Percentiles rank a stretch among this genome's conserved stretches.
Evolutionary conservation across 495 filamentous ascomycete genomes (phyloP).

Genomic region (Tuber calosporum): DNA sequence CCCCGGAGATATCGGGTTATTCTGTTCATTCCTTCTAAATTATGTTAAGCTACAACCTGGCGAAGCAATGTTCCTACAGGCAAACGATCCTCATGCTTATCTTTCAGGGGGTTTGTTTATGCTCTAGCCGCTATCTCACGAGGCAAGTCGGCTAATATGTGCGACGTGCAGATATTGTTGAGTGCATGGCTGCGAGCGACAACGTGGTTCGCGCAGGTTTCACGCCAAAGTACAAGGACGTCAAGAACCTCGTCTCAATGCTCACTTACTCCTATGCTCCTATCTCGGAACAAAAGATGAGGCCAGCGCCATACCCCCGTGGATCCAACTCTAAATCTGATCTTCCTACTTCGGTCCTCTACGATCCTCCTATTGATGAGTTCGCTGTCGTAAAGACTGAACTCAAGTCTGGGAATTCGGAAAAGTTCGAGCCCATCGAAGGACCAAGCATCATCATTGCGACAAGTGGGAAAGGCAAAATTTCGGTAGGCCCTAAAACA

Average conservation of each 20-base stretch:
- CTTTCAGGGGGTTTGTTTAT: slow-evolving; percentile 57
- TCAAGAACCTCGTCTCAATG: slow-evolving; percentile 81
- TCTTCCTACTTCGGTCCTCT: slow-evolving; percentile 53
- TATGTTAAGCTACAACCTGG: slow-evolving; percentile 73
- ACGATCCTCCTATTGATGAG: slow-evolving; percentile 94
- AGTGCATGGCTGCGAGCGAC: slow-evolving; percentile 97
- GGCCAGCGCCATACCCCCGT: slow-evolving; percentile 68
- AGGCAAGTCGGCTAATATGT: neutral
- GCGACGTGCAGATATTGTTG: slow-evolving; percentile 65
- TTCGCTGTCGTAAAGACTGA: slow-evolving; percentile 83
- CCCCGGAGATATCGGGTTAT: slow-evolving; percentile 67
- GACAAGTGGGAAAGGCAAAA: slow-evolving; percentile 69
- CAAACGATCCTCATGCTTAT: slow-evolving; percentile 96
- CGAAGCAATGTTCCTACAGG: slow-evolving; percentile 91
- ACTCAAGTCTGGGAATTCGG: slow-evolving; percentile 66
- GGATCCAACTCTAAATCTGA: slow-evolving; percentile 46
- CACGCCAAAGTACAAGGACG: slow-evolving; percentile 97
- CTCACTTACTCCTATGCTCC: slow-evolving; percentile 91
- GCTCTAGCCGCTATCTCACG: neutral
- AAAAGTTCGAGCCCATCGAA: slow-evolving; percentile 73
- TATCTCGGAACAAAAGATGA: slow-evolving; percentile 88
- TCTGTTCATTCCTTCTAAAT: slow-evolving; percentile 76
- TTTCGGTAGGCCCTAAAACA: slow-evolving; percentile 69
- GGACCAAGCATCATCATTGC: slow-evolving; percentile 92
- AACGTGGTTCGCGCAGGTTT: slow-evolving; percentile 97